Percentiles rank a stretch among this genome's conserved stretches.
Conservation (phyloP, 139 green algal genomes). For the Diplosphaera chodatii region DNA sequence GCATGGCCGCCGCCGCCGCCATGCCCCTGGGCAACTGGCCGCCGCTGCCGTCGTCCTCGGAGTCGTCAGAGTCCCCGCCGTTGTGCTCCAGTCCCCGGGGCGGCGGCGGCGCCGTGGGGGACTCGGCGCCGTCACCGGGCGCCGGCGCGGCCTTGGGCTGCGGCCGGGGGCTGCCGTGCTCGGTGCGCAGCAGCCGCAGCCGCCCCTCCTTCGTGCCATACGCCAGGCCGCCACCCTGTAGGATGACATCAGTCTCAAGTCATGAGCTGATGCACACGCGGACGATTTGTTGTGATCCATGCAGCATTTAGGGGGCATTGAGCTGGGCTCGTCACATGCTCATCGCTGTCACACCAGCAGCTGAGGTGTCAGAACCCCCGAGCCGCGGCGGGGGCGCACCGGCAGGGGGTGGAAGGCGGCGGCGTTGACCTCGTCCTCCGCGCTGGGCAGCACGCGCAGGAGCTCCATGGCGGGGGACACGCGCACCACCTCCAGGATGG, state of each 20-base stretch:
- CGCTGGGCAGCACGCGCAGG: constrained; percentile 66
- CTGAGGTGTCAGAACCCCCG: too few relatives aligned
- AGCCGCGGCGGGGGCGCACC: too few relatives aligned
- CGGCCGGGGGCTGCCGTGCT: neutral
- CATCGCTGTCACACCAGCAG: too few relatives aligned
- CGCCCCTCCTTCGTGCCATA: constrained; percentile 92
- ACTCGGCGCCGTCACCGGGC: neutral
- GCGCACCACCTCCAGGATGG: constrained; percentile 77
- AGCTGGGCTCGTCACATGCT: too few relatives aligned
- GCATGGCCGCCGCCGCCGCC: too few relatives aligned
- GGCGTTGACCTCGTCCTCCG: constrained; percentile 89
- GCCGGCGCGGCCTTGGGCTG: neutral
- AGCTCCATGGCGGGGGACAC: constrained; percentile 51
- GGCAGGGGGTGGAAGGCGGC: constrained; percentile 67
- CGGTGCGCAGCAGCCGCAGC: constrained; percentile 40
- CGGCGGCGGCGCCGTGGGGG: neutral
- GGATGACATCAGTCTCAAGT: too few relatives aligned
- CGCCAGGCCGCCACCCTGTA: constrained; percentile 69
- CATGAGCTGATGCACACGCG: too few relatives aligned
- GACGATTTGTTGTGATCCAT: too few relatives aligned
- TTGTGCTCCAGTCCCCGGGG: too few relatives aligned
- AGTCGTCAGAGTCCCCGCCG: neutral
- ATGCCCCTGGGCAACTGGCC: too few relatives aligned
- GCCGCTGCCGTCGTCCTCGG: too few relatives aligned
- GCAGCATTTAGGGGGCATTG: too few relatives aligned